Evolutionary conservation across 345 rosid species (phyloP).

Genomic region (Gossypium rotundifolium): DNA sequence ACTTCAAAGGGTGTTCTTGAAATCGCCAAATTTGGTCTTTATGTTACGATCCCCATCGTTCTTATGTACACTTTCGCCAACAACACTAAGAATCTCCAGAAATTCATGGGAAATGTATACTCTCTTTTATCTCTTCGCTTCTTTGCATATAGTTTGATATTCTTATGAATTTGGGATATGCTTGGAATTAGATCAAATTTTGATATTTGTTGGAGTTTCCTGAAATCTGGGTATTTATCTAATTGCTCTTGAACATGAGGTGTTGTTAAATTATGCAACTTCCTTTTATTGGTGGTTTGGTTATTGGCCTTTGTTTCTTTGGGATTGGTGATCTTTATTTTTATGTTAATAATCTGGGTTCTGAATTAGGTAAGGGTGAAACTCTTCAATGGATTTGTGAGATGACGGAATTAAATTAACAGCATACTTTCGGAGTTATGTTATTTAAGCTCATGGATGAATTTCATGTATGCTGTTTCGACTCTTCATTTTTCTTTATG

Average conservation of each 20-base stretch:
- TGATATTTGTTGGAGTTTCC: background rate
- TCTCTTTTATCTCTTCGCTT: constrained; percentile 10
- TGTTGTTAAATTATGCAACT: background rate
- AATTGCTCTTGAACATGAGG: background rate
- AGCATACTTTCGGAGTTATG: background rate
- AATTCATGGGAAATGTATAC: constrained; percentile 75
- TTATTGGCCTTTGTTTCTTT: background rate
- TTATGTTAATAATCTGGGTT: background rate
- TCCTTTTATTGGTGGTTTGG: background rate
- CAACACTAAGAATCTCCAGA: constrained; percentile 73
- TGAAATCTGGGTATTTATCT: background rate
- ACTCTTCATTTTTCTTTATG: too few relatives aligned
- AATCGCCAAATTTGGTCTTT: constrained; percentile 77
- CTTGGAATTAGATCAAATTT: background rate
- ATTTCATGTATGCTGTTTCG: too few relatives aligned
- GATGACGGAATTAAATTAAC: background rate
- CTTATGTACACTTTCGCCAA: constrained; percentile 82
- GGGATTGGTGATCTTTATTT: background rate
- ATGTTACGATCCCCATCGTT: constrained; percentile 56
- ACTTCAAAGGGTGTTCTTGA: constrained; percentile 74
- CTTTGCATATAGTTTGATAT: background rate
- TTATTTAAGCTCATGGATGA: background rate
- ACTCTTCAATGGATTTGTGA: background rate
- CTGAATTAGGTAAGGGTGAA: background rate
- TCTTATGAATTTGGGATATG: background rate